Conservation (phyloP, 164 flowering plant genomes). For the Aristolochia fimbriata region DNA sequence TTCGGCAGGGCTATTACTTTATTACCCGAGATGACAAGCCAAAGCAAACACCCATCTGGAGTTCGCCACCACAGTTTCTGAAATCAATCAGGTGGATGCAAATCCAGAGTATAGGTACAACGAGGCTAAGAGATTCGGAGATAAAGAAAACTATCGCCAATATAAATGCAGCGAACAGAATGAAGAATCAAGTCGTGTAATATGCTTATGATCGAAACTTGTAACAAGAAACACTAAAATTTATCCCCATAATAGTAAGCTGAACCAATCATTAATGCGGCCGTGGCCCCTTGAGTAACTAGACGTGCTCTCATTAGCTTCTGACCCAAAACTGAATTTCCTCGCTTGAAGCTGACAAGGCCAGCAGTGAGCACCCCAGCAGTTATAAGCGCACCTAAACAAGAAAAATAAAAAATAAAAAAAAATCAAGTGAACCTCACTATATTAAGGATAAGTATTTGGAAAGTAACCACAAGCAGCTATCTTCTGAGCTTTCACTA, state of each 20-base stretch:
- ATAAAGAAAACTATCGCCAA: neutral
- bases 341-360: slow-evolving; percentile 76
- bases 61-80: neutral
- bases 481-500: neutral
- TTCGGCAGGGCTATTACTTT: too few relatives aligned
- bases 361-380: slow-evolving; percentile 96
- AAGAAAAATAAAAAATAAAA: slow-evolving; percentile 15
- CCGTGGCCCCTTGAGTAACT: slow-evolving; percentile 86
- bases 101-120: neutral
- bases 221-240: slow-evolving; percentile 2
- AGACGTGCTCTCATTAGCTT: slow-evolving; percentile 89
- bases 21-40: too few relatives aligned
- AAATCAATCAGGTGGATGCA: neutral
- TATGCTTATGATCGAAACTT: neutral
- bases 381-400: slow-evolving; percentile 67
- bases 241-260: slow-evolving; percentile 67
- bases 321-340: slow-evolving; percentile 88
- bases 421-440: neutral
- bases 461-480: neutral
- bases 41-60: neutral
- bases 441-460: neutral
- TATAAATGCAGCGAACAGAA: neutral
- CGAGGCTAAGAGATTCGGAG: neutral
- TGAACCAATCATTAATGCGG: slow-evolving; percentile 86
- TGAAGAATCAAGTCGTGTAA: neutral